Evolutionary conservation across 805 yeast genomes (phyloP).

Genomic region (Cyberlindnera mrakii): DNA sequence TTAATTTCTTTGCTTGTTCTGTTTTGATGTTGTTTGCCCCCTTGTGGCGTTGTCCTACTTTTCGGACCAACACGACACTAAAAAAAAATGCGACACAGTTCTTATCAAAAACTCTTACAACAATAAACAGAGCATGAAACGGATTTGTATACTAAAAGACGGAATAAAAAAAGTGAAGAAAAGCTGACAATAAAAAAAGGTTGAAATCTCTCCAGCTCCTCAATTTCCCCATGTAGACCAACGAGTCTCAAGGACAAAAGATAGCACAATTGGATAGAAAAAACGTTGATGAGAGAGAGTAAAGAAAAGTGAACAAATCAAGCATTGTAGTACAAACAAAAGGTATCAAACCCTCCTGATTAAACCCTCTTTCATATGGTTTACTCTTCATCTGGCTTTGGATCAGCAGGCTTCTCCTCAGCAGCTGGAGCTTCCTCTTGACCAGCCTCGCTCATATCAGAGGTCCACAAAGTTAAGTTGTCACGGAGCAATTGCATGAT

Average conservation of each 20-base stretch:
- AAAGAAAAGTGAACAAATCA: not conserved
- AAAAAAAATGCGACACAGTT: too few relatives aligned
- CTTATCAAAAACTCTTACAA: not conserved
- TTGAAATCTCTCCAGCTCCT: not conserved
- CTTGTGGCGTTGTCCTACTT: too few relatives aligned
- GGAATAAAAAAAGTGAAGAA: not conserved
- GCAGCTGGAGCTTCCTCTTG: slow-evolving; percentile 45
- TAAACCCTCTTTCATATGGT: not conserved
- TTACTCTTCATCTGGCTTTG: slow-evolving; percentile 28
- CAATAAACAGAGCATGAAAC: not conserved
- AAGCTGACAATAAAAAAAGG: not conserved
- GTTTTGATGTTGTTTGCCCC: not conserved
- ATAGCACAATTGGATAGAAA: not conserved
- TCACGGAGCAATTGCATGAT: slow-evolving; percentile 99
- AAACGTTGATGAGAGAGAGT: not conserved
- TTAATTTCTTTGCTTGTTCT: not conserved
- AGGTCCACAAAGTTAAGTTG: slow-evolving; percentile 96
- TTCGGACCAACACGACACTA: too few relatives aligned
- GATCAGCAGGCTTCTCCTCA: slow-evolving; percentile 27
- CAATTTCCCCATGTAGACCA: not conserved
- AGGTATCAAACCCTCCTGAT: not conserved
- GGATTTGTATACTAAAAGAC: not conserved
- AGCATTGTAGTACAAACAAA: not conserved
- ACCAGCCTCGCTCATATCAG: slow-evolving; percentile 82
- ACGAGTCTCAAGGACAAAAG: too few relatives aligned